Percentiles rank a stretch among this genome's conserved stretches.
phyloP scores from a whole-genome alignment of 164 flowering plant species.

The Tinospora cordifolia region DNA sequence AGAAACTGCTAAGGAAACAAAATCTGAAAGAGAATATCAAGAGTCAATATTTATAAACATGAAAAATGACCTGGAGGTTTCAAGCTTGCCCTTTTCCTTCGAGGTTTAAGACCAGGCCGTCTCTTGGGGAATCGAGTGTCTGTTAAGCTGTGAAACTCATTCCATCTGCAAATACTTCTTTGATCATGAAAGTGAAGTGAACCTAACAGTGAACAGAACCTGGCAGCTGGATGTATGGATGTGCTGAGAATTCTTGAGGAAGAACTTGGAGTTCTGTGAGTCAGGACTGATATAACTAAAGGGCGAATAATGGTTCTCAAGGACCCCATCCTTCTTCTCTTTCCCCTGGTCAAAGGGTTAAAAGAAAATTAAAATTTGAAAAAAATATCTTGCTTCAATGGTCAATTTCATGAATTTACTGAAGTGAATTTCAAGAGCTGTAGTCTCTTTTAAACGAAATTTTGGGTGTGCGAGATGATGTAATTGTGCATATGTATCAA shows the following conservation, averaged over 20 bases:
- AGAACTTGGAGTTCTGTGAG: constrained; percentile 11
- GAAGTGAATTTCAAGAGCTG: not conserved
- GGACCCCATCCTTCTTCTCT: constrained; percentile 37
- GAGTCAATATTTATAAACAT: not conserved
- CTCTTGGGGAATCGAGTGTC: constrained; percentile 74
- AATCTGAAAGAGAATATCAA: not conserved
- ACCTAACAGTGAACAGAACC: constrained; percentile 16
- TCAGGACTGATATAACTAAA: constrained; percentile 28
- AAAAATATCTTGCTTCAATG: not conserved
- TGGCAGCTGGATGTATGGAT: constrained; percentile 11
- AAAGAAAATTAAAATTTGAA: not conserved
- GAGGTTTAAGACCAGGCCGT: constrained; percentile 44
- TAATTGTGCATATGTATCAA: not conserved
- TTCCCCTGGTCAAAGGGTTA: not conserved
- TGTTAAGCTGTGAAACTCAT: constrained; percentile 52
- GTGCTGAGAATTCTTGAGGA: constrained; percentile 9
- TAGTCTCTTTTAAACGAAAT: not conserved
- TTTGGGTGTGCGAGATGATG: not conserved
- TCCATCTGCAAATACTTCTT: constrained; percentile 30
- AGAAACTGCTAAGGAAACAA: not conserved
- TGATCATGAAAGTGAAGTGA: constrained; percentile 17
- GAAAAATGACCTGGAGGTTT: constrained; percentile 56
- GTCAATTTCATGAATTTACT: not conserved
- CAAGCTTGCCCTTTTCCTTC: constrained; percentile 59
- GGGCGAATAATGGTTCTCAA: constrained; percentile 49